Conservation (phyloP, 129 eudicot genomes). For the Heracleum sosnowskyi region DNA sequence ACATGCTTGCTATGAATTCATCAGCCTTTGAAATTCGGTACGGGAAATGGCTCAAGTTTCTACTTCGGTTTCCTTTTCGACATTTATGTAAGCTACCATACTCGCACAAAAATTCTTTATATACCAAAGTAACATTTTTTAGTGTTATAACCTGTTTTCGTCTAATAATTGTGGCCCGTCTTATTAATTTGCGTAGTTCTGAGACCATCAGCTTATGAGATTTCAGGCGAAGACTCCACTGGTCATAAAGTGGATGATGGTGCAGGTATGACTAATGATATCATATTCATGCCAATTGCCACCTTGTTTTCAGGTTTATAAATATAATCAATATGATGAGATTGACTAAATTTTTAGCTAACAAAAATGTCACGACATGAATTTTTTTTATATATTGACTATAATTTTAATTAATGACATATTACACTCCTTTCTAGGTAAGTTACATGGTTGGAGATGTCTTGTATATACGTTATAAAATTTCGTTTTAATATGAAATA, state of each 20-base stretch:
- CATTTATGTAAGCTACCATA: background rate
- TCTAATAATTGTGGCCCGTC: background rate
- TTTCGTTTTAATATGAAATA: no score
- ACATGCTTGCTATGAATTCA: constrained; percentile 26
- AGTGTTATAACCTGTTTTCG: background rate
- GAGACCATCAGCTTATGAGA: background rate
- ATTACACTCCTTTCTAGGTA: no score
- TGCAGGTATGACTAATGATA: background rate
- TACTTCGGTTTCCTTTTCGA: constrained; percentile 3
- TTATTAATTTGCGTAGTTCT: background rate
- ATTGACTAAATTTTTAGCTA: no score
- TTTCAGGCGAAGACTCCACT: background rate
- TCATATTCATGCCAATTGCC: background rate
- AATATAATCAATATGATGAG: no score
- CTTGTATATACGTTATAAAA: no score
- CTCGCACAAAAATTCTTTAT: background rate
- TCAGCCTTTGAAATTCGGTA: constrained; percentile 21
- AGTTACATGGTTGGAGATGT: no score
- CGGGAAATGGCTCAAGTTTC: background rate
- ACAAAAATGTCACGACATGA: no score
- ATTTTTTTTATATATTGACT: no score
- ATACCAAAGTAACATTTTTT: background rate
- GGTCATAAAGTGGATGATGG: background rate
- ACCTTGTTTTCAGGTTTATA: no score
- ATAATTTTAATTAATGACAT: no score